Evolutionary conservation across 805 yeast species (phyloP).

Genomic region (Yarrowia sp.): DNA sequence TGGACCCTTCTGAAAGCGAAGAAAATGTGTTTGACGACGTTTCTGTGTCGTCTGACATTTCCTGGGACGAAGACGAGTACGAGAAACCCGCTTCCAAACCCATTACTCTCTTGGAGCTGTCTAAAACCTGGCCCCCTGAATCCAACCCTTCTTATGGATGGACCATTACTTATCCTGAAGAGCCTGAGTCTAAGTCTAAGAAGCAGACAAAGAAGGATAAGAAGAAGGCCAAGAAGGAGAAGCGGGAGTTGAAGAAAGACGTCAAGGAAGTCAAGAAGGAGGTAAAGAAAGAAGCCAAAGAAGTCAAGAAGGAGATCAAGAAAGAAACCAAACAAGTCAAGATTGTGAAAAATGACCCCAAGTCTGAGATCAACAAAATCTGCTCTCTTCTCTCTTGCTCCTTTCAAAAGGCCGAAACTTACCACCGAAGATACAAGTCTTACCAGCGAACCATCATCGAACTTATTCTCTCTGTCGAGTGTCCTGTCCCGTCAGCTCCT

Average conservation of each 20-base stretch:
- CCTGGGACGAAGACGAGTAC: not conserved
- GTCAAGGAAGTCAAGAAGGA: too few relatives aligned
- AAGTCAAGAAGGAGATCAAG: not conserved
- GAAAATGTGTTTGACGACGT: not conserved
- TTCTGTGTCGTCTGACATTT: not conserved
- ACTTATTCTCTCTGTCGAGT: not conserved
- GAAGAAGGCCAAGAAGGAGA: not conserved
- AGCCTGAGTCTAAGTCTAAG: too few relatives aligned
- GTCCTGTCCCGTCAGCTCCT: not conserved
- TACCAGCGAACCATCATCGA: not conserved
- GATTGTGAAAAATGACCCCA: not conserved
- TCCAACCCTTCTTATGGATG: not conserved
- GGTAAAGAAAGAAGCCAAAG: too few relatives aligned
- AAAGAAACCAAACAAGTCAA: too few relatives aligned
- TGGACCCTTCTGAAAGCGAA: not conserved
- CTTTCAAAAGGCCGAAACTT: not conserved
- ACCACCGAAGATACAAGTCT: not conserved
- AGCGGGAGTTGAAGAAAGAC: too few relatives aligned
- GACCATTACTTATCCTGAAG: not conserved
- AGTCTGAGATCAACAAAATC: too few relatives aligned
- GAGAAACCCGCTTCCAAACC: not conserved
- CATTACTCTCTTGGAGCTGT: not conserved
- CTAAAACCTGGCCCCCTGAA: not conserved
- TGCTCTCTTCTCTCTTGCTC: not conserved
- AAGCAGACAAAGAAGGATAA: too few relatives aligned